phyloP scores from a whole-genome alignment of 306 rosid genomes.

The Acacia confusa region DNA sequence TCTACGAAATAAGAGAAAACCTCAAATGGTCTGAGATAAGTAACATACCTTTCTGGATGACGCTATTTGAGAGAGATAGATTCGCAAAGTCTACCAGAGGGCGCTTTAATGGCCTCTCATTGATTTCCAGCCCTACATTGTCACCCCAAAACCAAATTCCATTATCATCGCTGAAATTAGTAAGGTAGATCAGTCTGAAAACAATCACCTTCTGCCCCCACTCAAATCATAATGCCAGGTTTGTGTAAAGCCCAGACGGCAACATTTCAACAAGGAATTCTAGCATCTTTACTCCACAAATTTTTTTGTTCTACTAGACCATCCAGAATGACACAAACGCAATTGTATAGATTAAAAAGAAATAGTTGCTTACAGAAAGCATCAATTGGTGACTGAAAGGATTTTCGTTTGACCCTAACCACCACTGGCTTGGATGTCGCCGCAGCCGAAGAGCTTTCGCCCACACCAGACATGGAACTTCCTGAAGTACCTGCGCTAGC shows the following conservation, averaged over 20 bases:
- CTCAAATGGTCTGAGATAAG: slow-evolving; percentile 4
- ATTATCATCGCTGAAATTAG: neutral
- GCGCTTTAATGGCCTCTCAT: slow-evolving; percentile 81
- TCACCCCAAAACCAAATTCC: neutral
- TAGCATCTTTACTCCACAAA: neutral
- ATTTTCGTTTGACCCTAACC: slow-evolving; percentile 89
- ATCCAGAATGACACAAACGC: slow-evolving; percentile 10
- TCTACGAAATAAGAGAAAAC: neutral
- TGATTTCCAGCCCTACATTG: slow-evolving; percentile 80
- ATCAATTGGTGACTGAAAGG: slow-evolving; percentile 65
- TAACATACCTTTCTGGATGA: slow-evolving; percentile 53
- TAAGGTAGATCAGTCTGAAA: neutral
- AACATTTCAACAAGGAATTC: neutral
- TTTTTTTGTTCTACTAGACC: neutral
- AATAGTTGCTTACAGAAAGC: slow-evolving; percentile 64
- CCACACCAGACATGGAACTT: slow-evolving; percentile 42
- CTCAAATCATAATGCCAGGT: neutral
- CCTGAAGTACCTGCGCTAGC: neutral
- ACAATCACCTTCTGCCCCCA: neutral
- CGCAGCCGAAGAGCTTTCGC: slow-evolving; percentile 62
- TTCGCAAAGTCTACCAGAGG: slow-evolving; percentile 70
- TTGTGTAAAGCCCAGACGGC: neutral
- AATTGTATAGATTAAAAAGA: neutral
- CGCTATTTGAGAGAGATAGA: slow-evolving; percentile 51
- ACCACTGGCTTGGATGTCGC: slow-evolving; percentile 58